Evolutionary conservation across 805 yeast genomes (phyloP), one percentile per base, ranked within the genome.

Genomic region (Henningerozyma blattae): DNA sequence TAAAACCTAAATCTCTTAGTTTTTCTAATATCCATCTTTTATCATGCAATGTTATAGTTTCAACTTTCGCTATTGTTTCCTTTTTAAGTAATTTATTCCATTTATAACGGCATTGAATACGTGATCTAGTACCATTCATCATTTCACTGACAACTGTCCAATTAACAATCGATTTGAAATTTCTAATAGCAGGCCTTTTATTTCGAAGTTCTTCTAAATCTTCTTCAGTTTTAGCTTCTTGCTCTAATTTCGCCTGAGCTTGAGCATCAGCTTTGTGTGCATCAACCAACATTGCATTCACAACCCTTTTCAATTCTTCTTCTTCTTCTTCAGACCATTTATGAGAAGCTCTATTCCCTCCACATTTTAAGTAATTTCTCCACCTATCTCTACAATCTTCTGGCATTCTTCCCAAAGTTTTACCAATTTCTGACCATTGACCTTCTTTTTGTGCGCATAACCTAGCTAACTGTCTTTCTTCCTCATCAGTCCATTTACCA

Each of bases 301-400:
- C 72, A 7, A 78, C 72, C n/a, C 54, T 52, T 34, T 67, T 67
- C 39, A 87, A 61, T 34, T 61, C 56, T 15, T 61, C 65, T 52
- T 87, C 96, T 48, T 84, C 95, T 24, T 70, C 74, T 1, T 56
- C 50, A 0, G 78, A 62, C 97, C 97, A 87, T 52, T 80, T 83
- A 54, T 82, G 81, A 32, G 72, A 68, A 7, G 76, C 73, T 42
- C 96, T 66, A 35, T 72, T 72, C 14, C 65, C 65, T 17, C 96
- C 96, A 62, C 96, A 89, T 56, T 87, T 87, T 41, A 87, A 81
- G 52, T 87, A 89, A 54, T 89, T 89, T 56, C 97, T 68, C 94
- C 94, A 89, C 46, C 97, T 68, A 55, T 89, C 97, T 46, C 97
- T 70, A 56, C 96, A 87, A 59, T 89, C 97, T 51, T 89, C 97